phyloP scores from a whole-genome alignment of 805 yeast genomes.

The Candida sphagnicola region DNA sequence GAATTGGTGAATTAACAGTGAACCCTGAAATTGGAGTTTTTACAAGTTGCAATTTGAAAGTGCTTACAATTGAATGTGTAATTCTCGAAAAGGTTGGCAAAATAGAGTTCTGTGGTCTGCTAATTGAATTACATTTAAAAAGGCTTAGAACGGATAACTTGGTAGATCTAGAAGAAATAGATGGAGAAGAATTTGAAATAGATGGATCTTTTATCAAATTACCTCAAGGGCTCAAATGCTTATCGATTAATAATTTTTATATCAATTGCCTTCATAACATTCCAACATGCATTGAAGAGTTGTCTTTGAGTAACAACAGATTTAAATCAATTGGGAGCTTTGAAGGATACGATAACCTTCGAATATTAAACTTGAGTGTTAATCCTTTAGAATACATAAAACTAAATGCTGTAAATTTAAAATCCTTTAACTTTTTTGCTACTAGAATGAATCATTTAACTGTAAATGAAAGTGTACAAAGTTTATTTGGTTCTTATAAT shows the following conservation, averaged over 20 bases:
- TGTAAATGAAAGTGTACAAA: not conserved
- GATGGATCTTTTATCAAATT: not conserved
- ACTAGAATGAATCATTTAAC: not conserved
- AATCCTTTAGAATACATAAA: not conserved
- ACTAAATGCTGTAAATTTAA: not conserved
- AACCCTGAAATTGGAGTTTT: not conserved
- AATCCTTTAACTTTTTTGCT: not conserved
- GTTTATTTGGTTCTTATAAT: no score
- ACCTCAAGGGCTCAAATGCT: not conserved
- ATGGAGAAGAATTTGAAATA: not conserved
- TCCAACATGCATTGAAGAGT: not conserved
- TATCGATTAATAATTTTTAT: no score
- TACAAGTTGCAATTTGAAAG: not conserved
- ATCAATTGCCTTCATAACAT: not conserved
- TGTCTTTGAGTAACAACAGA: not conserved
- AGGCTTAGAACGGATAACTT: not conserved
- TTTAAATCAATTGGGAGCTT: not conserved
- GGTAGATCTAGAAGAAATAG: not conserved
- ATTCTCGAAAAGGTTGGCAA: not conserved
- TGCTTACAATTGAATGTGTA: not conserved
- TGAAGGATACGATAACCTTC: not conserved
- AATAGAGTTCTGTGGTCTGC: not conserved
- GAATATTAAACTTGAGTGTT: not conserved
- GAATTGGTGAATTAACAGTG: not conserved
- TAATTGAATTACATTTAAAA: not conserved